Evolutionary conservation across 2,329 filamentous ascomycete genomes (phyloP).

Genomic region (Arthrobotrys entomopaga): DNA sequence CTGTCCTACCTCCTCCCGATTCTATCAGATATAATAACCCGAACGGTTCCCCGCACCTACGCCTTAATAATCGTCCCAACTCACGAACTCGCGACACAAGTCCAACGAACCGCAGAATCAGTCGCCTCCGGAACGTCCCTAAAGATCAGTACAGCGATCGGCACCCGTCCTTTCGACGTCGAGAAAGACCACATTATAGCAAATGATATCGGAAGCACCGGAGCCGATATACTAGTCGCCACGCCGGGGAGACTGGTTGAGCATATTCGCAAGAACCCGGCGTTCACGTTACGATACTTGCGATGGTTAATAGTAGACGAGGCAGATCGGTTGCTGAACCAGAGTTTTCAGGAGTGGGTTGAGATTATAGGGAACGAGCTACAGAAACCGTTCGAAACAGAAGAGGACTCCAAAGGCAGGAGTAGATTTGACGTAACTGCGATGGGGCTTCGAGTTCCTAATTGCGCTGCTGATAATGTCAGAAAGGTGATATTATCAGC

Average conservation of each 20-base stretch:
- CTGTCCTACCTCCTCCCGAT: constrained; percentile 89
- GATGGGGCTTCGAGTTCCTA: constrained; percentile 17
- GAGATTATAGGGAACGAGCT: constrained; percentile 75
- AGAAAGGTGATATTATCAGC: constrained; percentile 89
- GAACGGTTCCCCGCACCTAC: constrained; percentile 73
- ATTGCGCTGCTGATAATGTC: constrained; percentile 64
- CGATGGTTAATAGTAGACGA: constrained; percentile 94
- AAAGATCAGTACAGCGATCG: constrained; percentile 82
- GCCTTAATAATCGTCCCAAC: constrained; percentile 90
- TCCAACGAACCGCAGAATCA: constrained; percentile 78
- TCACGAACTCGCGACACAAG: constrained; percentile 87
- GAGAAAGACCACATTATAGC: constrained; percentile 72
- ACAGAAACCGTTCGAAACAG: constrained; percentile 66
- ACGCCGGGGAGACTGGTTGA: constrained; percentile 93
- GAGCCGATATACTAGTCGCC: constrained; percentile 87
- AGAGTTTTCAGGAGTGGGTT: constrained; percentile 93
- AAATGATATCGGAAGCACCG: constrained; percentile 63
- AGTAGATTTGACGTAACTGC: constrained; percentile 57
- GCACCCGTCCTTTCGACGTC: constrained; percentile 76
- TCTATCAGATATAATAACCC: constrained; percentile 76
- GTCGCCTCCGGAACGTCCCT: constrained; percentile 78
- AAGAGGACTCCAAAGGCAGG: constrained; percentile 61
- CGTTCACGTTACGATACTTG: constrained; percentile 80
- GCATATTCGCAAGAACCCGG: constrained; percentile 83
- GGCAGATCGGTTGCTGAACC: constrained; percentile 88